A percentile compares a stretch with the other conserved stretches of the same genome.
Evolutionary conservation across 805 yeast genomes (phyloP).

Genomic region (Vanderwaltozyma verrucispora): DNA sequence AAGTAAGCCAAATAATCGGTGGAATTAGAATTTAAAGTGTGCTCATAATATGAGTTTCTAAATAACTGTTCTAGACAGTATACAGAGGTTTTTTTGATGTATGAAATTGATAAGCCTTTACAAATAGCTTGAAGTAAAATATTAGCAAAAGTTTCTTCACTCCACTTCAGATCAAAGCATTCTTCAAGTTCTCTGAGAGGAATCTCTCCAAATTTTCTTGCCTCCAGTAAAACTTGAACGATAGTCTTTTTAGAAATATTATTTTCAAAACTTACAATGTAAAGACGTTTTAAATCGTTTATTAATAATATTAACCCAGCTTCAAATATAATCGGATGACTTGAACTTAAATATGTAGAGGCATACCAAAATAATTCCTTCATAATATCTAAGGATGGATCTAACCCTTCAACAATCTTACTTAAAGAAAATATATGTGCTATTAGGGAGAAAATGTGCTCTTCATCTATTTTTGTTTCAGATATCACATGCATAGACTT

Average conservation of each 20-base stretch:
- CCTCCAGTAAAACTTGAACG: constrained; percentile 24
- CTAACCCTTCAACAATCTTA: constrained; percentile 29
- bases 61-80: constrained; percentile 35
- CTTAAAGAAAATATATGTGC: constrained; percentile 30
- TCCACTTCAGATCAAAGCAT: constrained; percentile 29
- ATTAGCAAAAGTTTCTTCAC: constrained; percentile 38
- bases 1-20: constrained; percentile 14
- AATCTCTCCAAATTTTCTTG: constrained; percentile 31
- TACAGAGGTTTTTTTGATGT: constrained; percentile 40
- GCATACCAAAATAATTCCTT: constrained; percentile 30
- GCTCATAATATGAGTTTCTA: constrained; percentile 32
- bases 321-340: constrained; percentile 27
- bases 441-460: constrained; percentile 21
- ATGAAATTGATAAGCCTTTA: constrained; percentile 50
- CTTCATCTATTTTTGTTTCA: constrained; percentile 22
- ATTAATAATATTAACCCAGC: constrained; percentile 31
- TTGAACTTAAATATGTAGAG: constrained; percentile 22
- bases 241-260: constrained; percentile 19
- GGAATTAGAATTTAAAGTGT: constrained; percentile 6
- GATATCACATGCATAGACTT: constrained; percentile 27
- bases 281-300: constrained; percentile 22
- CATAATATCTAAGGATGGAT: constrained; percentile 20
- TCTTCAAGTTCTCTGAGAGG: constrained; percentile 36
- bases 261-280: constrained; percentile 21
- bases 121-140: constrained; percentile 37